These are phyloP conservation scores for Digitaria exilis DNA, from an alignment of 202 grass and related monocot genomes.

Conservation along the genomic window DNA sequence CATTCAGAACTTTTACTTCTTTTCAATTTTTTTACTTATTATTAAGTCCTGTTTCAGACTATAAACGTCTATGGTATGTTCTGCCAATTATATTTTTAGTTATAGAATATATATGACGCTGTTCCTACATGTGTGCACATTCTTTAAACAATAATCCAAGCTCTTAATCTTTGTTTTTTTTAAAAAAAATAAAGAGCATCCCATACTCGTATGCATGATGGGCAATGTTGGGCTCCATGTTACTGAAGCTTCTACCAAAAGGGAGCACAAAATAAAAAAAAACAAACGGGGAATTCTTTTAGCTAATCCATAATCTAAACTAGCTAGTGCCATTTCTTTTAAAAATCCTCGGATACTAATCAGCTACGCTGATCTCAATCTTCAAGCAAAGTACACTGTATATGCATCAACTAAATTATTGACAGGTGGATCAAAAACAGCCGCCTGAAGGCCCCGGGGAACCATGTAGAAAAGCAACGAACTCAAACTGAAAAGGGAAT, in stretches of 20 bases:
- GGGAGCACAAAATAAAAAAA: neutral
- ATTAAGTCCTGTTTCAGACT: neutral
- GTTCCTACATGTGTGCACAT: neutral
- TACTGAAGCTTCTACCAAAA: conserved; percentile 42
- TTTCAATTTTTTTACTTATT: neutral
- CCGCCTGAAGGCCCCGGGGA: neutral
- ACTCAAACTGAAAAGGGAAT: conserved; percentile 21
- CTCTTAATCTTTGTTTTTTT: neutral
- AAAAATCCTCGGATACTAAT: neutral
- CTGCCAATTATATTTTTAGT: neutral
- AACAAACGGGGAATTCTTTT: neutral
- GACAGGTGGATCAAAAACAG: conserved; percentile 27
- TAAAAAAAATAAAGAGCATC: neutral
- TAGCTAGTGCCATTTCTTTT: neutral
- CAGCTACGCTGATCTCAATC: conserved; percentile 1
- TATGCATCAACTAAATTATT: neutral
- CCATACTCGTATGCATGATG: neutral
- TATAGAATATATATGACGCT: too few relatives aligned
- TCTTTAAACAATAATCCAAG: neutral
- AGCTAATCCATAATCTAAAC: conserved; percentile 30
- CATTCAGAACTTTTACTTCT: neutral
- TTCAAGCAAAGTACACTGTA: conserved; percentile 26
- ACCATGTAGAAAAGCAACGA: neutral
- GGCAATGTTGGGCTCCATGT: conserved; percentile 30
- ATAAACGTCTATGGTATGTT: neutral